Conservation (phyloP, 2,329 filamentous ascomycete genomes). For the Phialophora chinensis region DNA sequence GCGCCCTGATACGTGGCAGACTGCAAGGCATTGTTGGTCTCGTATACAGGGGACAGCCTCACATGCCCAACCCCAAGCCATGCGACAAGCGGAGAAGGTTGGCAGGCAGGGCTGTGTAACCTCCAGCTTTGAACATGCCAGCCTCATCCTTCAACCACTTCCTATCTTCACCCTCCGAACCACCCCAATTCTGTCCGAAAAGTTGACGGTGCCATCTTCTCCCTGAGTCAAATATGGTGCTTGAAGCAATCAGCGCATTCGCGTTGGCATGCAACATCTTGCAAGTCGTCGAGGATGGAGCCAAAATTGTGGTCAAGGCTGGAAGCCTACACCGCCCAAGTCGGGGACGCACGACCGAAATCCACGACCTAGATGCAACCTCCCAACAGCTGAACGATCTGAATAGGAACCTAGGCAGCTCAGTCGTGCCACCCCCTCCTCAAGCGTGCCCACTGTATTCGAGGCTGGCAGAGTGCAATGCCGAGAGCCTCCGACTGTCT, state of each 20-base stretch:
- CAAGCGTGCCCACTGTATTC: not conserved
- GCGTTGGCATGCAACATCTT: slow-evolving; percentile 6
- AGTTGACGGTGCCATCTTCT: not conserved
- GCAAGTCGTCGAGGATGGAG: slow-evolving; percentile 6
- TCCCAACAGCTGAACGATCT: not conserved
- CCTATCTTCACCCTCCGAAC: not conserved
- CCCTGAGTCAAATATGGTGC: not conserved
- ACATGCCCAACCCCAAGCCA: not conserved
- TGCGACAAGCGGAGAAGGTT: not conserved
- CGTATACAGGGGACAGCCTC: not conserved
- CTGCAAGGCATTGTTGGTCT: not conserved
- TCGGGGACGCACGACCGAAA: not conserved
- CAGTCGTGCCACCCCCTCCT: not conserved
- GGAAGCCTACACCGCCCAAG: slow-evolving; percentile 7
- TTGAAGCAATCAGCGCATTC: not conserved
- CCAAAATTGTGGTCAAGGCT: slow-evolving; percentile 7
- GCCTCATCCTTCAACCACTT: not conserved
- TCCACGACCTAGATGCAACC: not conserved
- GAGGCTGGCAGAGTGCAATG: not conserved
- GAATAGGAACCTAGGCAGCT: not conserved
- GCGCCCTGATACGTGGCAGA: not conserved
- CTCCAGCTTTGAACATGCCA: not conserved
- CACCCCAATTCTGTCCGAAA: not conserved
- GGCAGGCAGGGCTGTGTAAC: not conserved
- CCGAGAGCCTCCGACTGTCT: not conserved